Conservation (phyloP, 305 asterid species). For the Caryopteris hybrid region DNA sequence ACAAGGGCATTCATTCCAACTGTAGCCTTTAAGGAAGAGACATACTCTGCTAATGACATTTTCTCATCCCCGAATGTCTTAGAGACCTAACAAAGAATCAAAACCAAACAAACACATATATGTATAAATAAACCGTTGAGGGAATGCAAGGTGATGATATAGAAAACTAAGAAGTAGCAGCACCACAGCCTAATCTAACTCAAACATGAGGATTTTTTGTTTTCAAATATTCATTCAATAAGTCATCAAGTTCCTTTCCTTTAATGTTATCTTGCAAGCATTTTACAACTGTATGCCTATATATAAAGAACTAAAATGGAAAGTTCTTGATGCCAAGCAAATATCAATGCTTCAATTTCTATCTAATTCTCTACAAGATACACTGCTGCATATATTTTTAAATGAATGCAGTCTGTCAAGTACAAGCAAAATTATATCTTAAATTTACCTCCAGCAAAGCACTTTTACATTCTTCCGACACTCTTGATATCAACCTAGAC, state of each 20-base stretch:
- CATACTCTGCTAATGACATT: slow-evolving; percentile 44
- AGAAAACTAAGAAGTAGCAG: background rate
- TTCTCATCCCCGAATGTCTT: slow-evolving; percentile 51
- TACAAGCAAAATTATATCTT: background rate
- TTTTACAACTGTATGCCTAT: no score
- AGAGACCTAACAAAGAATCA: slow-evolving; percentile 39
- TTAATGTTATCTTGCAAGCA: no score
- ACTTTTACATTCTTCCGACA: slow-evolving; percentile 42
- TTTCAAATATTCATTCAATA: background rate
- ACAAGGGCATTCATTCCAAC: slow-evolving; percentile 48
- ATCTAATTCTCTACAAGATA: background rate
- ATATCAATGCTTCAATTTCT: no score
- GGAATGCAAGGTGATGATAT: background rate
- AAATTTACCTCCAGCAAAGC: slow-evolving; percentile 49
- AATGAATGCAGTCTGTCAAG: background rate
- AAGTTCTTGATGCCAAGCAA: no score
- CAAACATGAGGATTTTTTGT: background rate
- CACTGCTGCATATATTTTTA: background rate
- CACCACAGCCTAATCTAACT: background rate
- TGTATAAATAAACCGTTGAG: no score
- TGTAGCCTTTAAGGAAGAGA: slow-evolving; percentile 45
- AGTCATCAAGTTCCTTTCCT: background rate
- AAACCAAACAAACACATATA: slow-evolving; percentile 4
- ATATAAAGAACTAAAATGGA: no score
- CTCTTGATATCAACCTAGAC: slow-evolving; percentile 39